These are phyloP conservation scores for Sporothrix inflata DNA, from an alignment of 2,329 filamentous ascomycete genomes.

Conservation along the genomic window DNA sequence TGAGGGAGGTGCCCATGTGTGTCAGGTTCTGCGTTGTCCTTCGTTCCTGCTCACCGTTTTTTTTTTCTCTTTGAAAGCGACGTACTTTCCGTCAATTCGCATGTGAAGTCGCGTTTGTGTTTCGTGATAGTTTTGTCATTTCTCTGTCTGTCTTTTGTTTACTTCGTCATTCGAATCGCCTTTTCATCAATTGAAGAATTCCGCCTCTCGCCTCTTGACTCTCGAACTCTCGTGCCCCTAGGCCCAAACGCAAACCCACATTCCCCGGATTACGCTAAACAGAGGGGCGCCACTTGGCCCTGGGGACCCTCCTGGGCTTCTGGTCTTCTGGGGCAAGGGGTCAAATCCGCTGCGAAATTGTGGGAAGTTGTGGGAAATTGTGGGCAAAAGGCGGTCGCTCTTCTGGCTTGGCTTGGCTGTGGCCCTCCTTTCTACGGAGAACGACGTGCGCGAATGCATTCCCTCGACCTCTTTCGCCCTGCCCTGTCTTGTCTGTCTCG, in stretches of 20 bases:
- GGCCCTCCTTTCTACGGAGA: constrained; percentile 1
- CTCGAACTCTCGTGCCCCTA: background rate
- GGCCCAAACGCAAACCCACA: constrained; percentile 20
- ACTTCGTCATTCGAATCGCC: background rate
- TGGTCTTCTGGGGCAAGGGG: background rate
- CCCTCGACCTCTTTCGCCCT: background rate
- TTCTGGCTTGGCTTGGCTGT: constrained; percentile 11
- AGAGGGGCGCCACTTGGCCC: constrained; percentile 5
- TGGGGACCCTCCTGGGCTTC: constrained; percentile 1
- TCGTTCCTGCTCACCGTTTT: background rate
- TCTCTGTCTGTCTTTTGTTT: background rate
- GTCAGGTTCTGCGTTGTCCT: background rate
- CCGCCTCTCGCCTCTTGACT: background rate
- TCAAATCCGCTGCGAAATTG: constrained; percentile 14
- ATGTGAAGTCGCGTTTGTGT: background rate
- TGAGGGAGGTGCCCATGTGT: background rate
- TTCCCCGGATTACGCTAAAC: constrained; percentile 28
- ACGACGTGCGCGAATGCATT: constrained; percentile 5
- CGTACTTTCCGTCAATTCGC: background rate
- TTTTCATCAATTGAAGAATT: background rate
- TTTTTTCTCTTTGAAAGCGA: background rate
- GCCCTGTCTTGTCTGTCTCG: background rate
- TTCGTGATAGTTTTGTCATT: background rate
- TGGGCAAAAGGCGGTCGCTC: constrained; percentile 12
- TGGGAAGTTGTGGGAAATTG: constrained; percentile 4